Conservation (phyloP, 257 asterid species). For the Solanum sejunctum region DNA sequence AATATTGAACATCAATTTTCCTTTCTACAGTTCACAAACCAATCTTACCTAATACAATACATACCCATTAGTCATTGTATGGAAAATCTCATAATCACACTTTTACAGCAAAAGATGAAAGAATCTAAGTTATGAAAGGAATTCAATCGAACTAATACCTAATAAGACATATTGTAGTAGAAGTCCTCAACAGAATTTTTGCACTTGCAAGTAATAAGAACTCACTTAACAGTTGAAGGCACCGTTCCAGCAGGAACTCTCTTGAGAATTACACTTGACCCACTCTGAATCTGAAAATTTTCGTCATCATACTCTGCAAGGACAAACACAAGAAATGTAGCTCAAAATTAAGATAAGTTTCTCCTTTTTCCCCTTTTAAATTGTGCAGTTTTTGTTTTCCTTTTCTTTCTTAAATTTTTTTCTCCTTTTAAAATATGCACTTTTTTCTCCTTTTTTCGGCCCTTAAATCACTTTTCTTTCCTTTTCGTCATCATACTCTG, state of each 20-base stretch:
- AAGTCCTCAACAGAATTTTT: background rate
- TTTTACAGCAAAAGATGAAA: background rate
- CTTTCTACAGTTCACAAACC: background rate
- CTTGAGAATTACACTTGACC: constrained; percentile 65
- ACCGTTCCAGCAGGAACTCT: constrained; percentile 58
- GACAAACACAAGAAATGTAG: background rate
- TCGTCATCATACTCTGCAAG: constrained; percentile 48
- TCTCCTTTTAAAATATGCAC: too few species aligned
- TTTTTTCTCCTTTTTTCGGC: too few species aligned
- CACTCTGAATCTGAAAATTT: constrained; percentile 48
- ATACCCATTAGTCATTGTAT: background rate
- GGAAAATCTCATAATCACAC: background rate
- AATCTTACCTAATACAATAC: background rate
- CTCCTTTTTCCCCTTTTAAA: background rate
- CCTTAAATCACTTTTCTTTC: too few species aligned
- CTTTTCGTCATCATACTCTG: constrained; percentile 53
- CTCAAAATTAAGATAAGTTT: background rate
- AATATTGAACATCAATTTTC: background rate
- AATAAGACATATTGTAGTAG: background rate
- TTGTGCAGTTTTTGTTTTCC: too few species aligned
- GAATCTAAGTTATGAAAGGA: background rate
- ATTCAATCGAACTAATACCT: background rate
- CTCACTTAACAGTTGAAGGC: constrained; percentile 34
- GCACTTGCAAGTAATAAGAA: background rate
- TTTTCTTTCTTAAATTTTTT: too few species aligned